A percentile compares a stretch with the other conserved stretches of the same genome.
Evolutionary conservation across 2,329 filamentous ascomycete genomes (phyloP).

Genomic region (Monilinia vaccinii-corymbosi): DNA sequence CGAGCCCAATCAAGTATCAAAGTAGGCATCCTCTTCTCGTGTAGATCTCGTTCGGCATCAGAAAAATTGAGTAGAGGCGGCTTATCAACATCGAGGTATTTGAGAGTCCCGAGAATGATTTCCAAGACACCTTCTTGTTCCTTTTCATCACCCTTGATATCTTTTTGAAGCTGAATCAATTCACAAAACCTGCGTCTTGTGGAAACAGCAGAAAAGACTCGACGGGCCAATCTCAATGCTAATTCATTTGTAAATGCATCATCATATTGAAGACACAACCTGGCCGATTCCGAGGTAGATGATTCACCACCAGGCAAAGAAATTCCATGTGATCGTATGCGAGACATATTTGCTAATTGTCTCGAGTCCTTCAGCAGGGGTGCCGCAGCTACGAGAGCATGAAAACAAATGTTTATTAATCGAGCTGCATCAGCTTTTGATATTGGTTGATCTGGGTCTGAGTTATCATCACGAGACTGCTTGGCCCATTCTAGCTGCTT

Average conservation of each 20-base stretch:
- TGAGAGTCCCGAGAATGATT: constrained; percentile 30
- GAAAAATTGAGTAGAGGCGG: constrained; percentile 38
- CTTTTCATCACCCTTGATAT: constrained; percentile 18
- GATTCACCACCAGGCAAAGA: constrained; percentile 39
- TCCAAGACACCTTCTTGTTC: constrained; percentile 21
- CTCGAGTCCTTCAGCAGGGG: constrained; percentile 32
- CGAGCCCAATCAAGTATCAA: constrained; percentile 63
- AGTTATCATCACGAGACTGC: constrained; percentile 10
- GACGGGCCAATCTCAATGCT: constrained; percentile 47
- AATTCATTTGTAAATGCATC: constrained; percentile 55
- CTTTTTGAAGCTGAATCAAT: constrained; percentile 23
- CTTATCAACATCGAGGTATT: constrained; percentile 33
- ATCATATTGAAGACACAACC: constrained; percentile 50
- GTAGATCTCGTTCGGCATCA: constrained; percentile 42
- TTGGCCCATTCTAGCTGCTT: constrained; percentile 23
- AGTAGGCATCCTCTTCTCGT: constrained; percentile 48
- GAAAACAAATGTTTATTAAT: constrained; percentile 46
- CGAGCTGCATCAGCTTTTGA: constrained; percentile 26
- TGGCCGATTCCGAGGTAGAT: constrained; percentile 37
- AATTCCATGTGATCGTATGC: constrained; percentile 38
- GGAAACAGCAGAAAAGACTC: constrained; percentile 47
- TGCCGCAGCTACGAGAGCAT: constrained; percentile 50
- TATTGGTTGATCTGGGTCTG: constrained; percentile 11
- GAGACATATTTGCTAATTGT: constrained; percentile 48
- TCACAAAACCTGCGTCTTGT: constrained; percentile 26